Conservation (phyloP, 202 grass and related monocot genomes). For the Tripidium arundinaceum region DNA sequence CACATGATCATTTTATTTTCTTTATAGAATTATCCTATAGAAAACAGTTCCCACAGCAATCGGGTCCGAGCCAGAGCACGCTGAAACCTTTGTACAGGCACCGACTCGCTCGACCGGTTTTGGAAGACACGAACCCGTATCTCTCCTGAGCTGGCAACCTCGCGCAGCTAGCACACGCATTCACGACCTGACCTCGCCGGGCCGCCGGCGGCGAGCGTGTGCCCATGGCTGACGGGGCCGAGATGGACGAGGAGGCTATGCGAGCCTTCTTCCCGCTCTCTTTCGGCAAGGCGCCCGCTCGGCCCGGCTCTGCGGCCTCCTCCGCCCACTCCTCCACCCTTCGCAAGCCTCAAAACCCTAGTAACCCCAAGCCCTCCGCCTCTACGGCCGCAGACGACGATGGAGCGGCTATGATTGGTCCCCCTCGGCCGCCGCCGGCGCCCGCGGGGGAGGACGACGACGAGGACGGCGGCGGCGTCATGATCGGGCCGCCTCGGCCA, state of each 20-base stretch:
- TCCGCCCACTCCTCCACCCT: conserved; percentile 65
- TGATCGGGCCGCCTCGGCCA: conserved; percentile 56
- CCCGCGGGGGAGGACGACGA: conserved; percentile 24
- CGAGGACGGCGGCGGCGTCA: conserved; percentile 23
- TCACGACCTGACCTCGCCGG: conserved; percentile 5
- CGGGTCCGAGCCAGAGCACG: no score
- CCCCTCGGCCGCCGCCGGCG: conserved; percentile 18
- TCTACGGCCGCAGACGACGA: conserved; percentile 20
- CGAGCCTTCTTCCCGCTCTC: conserved; percentile 78
- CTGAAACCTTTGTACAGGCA: no score
- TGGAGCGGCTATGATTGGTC: conserved; percentile 9
- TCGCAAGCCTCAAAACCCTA: conserved; percentile 63
- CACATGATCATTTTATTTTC: no score
- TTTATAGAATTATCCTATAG: no score
- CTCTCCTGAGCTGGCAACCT: background rate
- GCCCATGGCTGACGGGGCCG: conserved; percentile 49
- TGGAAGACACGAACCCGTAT: background rate
- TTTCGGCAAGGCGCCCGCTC: conserved; percentile 66
- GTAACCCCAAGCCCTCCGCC: conserved; percentile 19
- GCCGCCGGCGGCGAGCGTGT: conserved; percentile 30
- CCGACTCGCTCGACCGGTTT: background rate
- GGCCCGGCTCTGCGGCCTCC: conserved; percentile 21
- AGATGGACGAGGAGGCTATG: conserved; percentile 88
- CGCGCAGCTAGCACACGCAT: background rate
- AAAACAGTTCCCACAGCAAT: no score